Conservation (phyloP, 2,329 filamentous ascomycete species). For the Lachnellula cervina region DNA sequence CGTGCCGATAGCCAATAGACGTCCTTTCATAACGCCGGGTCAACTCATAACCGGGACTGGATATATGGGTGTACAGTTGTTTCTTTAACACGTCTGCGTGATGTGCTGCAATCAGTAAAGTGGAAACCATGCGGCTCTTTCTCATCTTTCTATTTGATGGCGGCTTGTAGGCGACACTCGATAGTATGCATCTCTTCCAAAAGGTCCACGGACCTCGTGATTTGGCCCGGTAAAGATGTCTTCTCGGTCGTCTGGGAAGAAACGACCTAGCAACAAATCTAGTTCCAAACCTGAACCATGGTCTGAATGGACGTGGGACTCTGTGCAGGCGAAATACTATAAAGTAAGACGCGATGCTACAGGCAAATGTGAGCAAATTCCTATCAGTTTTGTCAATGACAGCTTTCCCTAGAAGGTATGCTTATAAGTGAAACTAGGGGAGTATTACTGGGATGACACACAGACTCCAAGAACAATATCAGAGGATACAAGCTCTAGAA, state of each 20-base stretch:
- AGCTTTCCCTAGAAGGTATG: not conserved
- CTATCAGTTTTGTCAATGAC: not conserved
- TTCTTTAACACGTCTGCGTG: not conserved
- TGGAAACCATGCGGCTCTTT: not conserved
- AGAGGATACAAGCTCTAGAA: no score
- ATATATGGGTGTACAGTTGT: not conserved
- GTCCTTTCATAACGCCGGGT: not conserved
- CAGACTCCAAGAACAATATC: not conserved
- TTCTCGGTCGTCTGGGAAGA: not conserved
- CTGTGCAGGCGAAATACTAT: not conserved
- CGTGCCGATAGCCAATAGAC: not conserved
- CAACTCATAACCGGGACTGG: not conserved
- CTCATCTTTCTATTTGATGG: not conserved
- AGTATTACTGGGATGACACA: not conserved
- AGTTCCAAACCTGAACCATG: not conserved
- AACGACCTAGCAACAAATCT: not conserved
- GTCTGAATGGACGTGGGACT: constrained; percentile 9
- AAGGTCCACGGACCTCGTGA: not conserved
- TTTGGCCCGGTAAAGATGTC: not conserved
- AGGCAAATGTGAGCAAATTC: not conserved
- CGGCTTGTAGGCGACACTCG: not conserved
- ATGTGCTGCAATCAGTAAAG: not conserved
- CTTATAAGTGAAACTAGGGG: not conserved
- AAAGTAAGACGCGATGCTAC: not conserved
- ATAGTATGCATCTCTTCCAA: not conserved